Base-by-base conservation (phyloP, 768 basidiomycete species). In the Kondoa malvinella region DNA sequence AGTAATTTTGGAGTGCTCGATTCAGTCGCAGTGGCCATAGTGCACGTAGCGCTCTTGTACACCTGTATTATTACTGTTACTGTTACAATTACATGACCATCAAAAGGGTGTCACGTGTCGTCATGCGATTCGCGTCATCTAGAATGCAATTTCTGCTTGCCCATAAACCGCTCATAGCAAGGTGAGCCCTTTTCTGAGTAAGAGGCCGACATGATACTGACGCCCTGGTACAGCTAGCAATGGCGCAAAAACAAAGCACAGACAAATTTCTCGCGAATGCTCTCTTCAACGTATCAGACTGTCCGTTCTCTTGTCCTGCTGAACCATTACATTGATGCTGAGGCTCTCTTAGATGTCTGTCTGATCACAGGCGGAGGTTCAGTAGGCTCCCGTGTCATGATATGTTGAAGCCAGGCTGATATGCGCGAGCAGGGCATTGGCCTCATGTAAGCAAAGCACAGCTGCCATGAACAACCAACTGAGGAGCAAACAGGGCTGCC, bases 371-470 rank as follows among this genome's bases (percentile, higher is more conserved):
- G 40, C 21, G 40, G 40, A 8, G 40, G 40, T 8, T 8, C 12
- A 8, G 40, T 8, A 8, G 40, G 40, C 21, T 50, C 40, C 40
- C 40, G 12, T 21, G 8, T 50, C 40, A 50, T 50, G 40, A 50
- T 8, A 21, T 8, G 40, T 8, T 21, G 8, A 8, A 21, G 40
- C 8, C 12, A 50, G 21, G 40, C 40, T n/a, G 40, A 8, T 50
- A 21, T 50, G 40, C 21, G 40, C 8, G 12, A 50, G 8, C 40
- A 21, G 21, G 68, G 68, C 25, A 69, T 69, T 34, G 68, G 68
- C 32, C 26, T 69, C 1, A 69, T 69, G 68, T 26, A n/a, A 21
- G 27, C 67, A 8, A 8, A 50, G 40, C 40, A 21, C 40, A 21
- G 21, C 8, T 50, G 40, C 12, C 21, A 50, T 8, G 40, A 50